phyloP scores from a whole-genome alignment of 1,139 yeast species.

The Saccharomyces hybrid region DNA sequence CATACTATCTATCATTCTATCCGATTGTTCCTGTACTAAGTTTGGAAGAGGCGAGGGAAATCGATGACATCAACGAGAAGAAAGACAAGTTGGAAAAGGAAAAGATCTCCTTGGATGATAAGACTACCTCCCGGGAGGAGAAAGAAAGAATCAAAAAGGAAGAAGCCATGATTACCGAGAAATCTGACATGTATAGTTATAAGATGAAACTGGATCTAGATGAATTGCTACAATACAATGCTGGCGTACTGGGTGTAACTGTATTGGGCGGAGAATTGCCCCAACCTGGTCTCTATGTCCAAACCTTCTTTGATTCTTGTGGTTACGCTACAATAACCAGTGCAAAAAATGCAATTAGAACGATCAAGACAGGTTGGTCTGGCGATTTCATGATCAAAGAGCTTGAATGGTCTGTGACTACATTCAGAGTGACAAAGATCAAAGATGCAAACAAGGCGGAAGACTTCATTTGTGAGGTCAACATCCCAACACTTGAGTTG shows the following conservation, averaged over 20 bases:
- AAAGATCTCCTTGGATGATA: constrained; percentile 21
- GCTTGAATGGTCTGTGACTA: constrained; percentile 60
- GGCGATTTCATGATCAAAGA: constrained; percentile 70
- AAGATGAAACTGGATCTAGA: constrained; percentile 55
- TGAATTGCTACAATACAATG: constrained; percentile 50
- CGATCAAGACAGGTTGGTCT: constrained; percentile 43
- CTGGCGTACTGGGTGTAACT: constrained; percentile 69
- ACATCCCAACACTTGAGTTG: constrained; percentile 58
- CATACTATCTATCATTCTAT: constrained; percentile 67
- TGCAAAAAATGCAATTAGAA: constrained; percentile 38
- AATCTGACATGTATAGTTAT: constrained; percentile 35
- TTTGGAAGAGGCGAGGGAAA: constrained; percentile 59
- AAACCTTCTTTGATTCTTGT: constrained; percentile 64
- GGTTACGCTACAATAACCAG: constrained; percentile 54
- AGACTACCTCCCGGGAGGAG: constrained; percentile 21
- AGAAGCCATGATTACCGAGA: constrained; percentile 32
- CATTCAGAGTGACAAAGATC: constrained; percentile 51
- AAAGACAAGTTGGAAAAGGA: constrained; percentile 28
- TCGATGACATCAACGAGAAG: constrained; percentile 37
- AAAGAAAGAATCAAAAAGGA: constrained; percentile 20
- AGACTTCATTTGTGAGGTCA: constrained; percentile 52
- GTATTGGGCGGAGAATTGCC: constrained; percentile 49
- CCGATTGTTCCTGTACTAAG: constrained; percentile 72
- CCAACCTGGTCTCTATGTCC: constrained; percentile 51
- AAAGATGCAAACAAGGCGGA: constrained; percentile 47